Evolutionary conservation across 2,329 filamentous ascomycete genomes (phyloP), one percentile per base, ranked within the genome.

Genomic region (Aspergillus sp.): DNA sequence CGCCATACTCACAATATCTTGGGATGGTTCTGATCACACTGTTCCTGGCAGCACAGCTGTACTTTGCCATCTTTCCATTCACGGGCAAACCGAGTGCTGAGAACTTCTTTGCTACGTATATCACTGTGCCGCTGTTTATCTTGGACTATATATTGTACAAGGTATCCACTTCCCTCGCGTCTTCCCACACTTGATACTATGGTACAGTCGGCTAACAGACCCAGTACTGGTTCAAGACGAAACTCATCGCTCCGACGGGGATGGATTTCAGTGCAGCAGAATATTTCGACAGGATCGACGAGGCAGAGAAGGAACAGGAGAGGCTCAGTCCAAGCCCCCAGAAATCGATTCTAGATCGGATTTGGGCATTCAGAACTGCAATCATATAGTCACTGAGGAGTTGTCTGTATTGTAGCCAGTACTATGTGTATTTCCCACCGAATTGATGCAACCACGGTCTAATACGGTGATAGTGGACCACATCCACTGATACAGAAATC

Each of bases 41-140:
- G 44, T 66, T 73, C 44, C 62, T 71, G 17, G 64, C 61, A 2
- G 69, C 68, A 47, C 68, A 73, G 44, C 71, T 73, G 24, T 73
- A 73, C 48, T 59, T 72, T 27, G 63, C 69, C 3, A 64, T 70
- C 19, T 69, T 57, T 47, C 71, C 68, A 3, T 70, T 73, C 24
- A 64, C 63, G 1, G 70, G 62, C 39, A 67, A 68, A 23, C 67
- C 64, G 2, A 68, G 64, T 4, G 70, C 64, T 11, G 69, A 64
- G 58, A 68, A 60, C 19, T 73, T 73, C 64, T 73, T 73, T 45
- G 66, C 69, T 1, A 64, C 67, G 12, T 73, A 73, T 33, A 62
- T 73, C 2, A 67, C 68, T 1, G 70, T 66, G 5, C 71, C 71
- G 6, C 52, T 73, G 31, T 71, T 71, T 56, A 45, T 67, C 23